phyloP scores from a whole-genome alignment of 441 rosid species.

The Eruca vesicaria region DNA sequence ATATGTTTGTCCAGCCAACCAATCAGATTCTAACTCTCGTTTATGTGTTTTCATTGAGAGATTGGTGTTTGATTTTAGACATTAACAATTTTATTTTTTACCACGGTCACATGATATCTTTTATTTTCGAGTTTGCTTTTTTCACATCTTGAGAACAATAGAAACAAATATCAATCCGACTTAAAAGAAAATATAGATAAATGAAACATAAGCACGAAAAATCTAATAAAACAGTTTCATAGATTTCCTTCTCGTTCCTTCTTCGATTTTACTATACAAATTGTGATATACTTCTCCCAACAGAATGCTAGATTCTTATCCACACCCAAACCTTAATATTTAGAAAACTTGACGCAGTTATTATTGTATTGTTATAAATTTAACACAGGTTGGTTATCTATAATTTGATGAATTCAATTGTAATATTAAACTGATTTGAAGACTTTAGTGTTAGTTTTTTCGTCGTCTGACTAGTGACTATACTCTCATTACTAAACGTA shows the following conservation, averaged over 20 bases:
- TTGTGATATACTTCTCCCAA: neutral
- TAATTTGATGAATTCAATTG: neutral
- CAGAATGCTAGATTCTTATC: neutral
- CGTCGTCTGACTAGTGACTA: neutral
- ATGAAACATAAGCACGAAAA: neutral
- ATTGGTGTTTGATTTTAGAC: neutral
- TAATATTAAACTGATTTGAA: neutral
- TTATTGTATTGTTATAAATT: neutral
- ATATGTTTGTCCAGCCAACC: conserved; percentile 3
- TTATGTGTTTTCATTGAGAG: neutral
- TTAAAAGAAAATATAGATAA: neutral
- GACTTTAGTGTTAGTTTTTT: neutral
- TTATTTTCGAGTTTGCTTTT: neutral
- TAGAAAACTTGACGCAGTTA: neutral
- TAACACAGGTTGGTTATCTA: neutral
- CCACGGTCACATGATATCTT: neutral
- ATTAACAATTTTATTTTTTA: neutral
- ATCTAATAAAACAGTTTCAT: no score
- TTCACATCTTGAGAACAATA: neutral
- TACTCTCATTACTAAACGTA: neutral
- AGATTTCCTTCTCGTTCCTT: no score
- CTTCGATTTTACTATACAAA: neutral
- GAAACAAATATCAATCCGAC: neutral
- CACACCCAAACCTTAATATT: neutral
- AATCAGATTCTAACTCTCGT: neutral